A percentile compares a stretch with the other conserved stretches of the same genome.
phyloP scores from a whole-genome alignment of 2,329 filamentous ascomycete species.

The Colletotrichum simmondsii region DNA sequence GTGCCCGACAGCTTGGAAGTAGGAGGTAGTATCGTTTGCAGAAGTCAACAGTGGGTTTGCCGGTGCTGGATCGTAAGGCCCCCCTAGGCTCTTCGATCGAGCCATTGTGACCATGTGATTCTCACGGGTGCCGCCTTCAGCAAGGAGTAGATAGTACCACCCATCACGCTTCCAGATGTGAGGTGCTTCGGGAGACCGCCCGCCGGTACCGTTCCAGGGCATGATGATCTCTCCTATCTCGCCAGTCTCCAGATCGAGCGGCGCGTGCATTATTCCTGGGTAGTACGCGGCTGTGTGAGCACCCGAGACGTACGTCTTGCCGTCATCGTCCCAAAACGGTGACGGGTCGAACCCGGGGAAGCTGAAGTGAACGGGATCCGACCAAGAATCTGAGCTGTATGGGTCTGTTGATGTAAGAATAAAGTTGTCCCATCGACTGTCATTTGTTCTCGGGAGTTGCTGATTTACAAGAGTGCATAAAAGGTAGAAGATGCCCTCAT shows the following conservation, averaged over 20 bases:
- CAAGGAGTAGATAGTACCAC: conserved; percentile 64
- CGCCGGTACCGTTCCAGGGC: conserved; percentile 61
- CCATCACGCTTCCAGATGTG: conserved; percentile 63
- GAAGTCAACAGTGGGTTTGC: conserved; percentile 57
- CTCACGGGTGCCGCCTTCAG: conserved; percentile 62
- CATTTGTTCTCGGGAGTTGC: conserved; percentile 16
- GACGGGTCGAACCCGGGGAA: conserved; percentile 55
- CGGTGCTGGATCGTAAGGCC: conserved; percentile 55
- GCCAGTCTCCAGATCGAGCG: conserved; percentile 53
- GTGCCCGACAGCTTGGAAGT: conserved; percentile 66
- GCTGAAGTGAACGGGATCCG: conserved; percentile 40
- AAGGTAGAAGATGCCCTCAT: conserved; percentile 55
- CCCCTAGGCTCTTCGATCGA: conserved; percentile 51
- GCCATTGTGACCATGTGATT: conserved; percentile 62
- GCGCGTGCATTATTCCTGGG: conserved; percentile 49
- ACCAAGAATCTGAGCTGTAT: conserved; percentile 39
- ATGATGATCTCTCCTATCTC: conserved; percentile 48
- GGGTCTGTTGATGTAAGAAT: conserved; percentile 35
- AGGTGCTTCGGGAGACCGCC: conserved; percentile 59
- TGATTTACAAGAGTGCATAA: conserved; percentile 47
- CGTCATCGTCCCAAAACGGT: conserved; percentile 67
- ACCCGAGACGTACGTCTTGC: conserved; percentile 60
- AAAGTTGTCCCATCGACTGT: conserved; percentile 31
- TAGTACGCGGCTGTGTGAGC: conserved; percentile 41
- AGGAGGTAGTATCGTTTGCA: conserved; percentile 54